phyloP scores from a whole-genome alignment of 1,284 basidiomycete genomes.

The Ceratobasidium theobromae region DNA sequence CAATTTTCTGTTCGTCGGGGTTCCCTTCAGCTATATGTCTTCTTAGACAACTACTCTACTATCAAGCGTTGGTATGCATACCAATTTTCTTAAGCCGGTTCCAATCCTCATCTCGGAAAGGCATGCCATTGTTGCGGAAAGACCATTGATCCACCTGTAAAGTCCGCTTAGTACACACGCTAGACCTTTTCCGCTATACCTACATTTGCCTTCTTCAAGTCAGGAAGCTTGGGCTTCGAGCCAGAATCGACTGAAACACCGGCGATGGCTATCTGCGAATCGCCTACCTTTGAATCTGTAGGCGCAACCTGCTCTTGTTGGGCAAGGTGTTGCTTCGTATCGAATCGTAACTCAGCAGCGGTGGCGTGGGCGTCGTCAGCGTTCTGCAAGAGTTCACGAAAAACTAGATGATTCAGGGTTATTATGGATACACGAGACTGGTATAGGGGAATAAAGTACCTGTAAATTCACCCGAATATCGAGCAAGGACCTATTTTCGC shows the following conservation, averaged over 20 bases:
- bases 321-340: slow-evolving; percentile 59
- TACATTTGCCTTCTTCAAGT: slow-evolving; percentile 61
- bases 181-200: slow-evolving; percentile 37
- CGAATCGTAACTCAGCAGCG: slow-evolving; percentile 79
- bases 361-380: slow-evolving; percentile 91
- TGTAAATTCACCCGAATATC: slow-evolving; percentile 93
- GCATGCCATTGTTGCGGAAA: slow-evolving; percentile 85
- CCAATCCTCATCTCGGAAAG: slow-evolving; percentile 86
- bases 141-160: slow-evolving; percentile 60
- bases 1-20: slow-evolving; percentile 43
- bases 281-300: slow-evolving; percentile 16
- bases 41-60: slow-evolving; percentile 28
- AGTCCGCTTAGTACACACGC: slow-evolving; percentile 44
- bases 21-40: slow-evolving; percentile 36
- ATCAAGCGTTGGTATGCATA: slow-evolving; percentile 41
- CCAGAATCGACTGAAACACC: neutral
- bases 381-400: slow-evolving; percentile 90
- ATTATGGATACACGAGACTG: neutral
- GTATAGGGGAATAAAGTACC: slow-evolving; percentile 45
- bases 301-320: slow-evolving; percentile 29
- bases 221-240: slow-evolving; percentile 43
- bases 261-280: neutral
- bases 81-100: slow-evolving; percentile 84
- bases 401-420: slow-evolving; percentile 52
- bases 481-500: slow-evolving; percentile 66